A percentile compares a stretch with the other conserved stretches of the same genome.
Conservation (phyloP, 306 rosid species). For the Trifolium pratense region DNA sequence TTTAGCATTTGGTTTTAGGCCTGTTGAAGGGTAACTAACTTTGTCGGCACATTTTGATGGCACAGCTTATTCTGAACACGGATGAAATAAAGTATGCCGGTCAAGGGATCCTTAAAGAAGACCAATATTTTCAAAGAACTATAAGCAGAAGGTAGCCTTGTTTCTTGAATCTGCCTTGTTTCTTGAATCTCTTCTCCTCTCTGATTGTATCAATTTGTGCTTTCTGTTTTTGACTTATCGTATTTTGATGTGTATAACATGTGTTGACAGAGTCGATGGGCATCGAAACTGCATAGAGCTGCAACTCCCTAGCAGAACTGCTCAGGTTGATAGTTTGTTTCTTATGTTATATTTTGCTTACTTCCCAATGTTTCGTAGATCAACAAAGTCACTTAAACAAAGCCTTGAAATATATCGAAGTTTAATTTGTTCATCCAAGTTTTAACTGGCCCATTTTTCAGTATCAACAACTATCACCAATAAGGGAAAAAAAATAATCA, state of each 20-base stretch:
- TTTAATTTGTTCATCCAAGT: background rate
- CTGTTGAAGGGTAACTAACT: slow-evolving; percentile 26
- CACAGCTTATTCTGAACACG: slow-evolving; percentile 74
- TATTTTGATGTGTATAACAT: slow-evolving; percentile 20
- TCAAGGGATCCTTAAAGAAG: slow-evolving; percentile 69
- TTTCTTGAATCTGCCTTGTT: background rate
- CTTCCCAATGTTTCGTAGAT: slow-evolving; percentile 2
- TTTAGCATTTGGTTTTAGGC: slow-evolving; percentile 19
- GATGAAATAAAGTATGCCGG: slow-evolving; percentile 87
- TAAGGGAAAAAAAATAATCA: background rate
- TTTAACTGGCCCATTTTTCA: background rate
- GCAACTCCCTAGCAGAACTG: slow-evolving; percentile 77
- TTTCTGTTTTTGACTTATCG: background rate
- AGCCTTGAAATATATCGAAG: slow-evolving; percentile 2
- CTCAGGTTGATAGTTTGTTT: slow-evolving; percentile 69
- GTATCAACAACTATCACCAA: background rate
- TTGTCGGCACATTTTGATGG: slow-evolving; percentile 38
- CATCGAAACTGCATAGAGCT: slow-evolving; percentile 79
- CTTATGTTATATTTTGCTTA: slow-evolving; percentile 29
- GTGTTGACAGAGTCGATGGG: slow-evolving; percentile 69
- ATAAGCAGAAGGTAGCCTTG: slow-evolving; percentile 63
- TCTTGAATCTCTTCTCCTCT: background rate
- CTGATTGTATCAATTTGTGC: background rate
- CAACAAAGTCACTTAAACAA: background rate
- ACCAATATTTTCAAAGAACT: slow-evolving; percentile 69